Base-by-base conservation (phyloP, 2,329 filamentous ascomycete species). In the Aspergillus sp. region DNA sequence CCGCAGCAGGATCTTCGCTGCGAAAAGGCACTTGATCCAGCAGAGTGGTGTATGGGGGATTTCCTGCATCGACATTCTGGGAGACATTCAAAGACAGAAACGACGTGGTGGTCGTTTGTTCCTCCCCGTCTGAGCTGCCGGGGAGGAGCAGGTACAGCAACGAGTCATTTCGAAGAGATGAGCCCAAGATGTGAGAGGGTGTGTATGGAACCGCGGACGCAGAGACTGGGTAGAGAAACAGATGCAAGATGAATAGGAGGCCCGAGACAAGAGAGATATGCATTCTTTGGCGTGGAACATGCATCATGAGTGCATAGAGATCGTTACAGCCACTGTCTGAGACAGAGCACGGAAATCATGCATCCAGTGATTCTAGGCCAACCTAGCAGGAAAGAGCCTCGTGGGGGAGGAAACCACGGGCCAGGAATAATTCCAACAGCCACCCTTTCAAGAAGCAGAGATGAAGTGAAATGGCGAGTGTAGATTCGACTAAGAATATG, bases 141-240 rank as follows among this genome's bases (percentile, higher is more conserved):
- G 84, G 77, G 32, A 76, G 72, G 57, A 95, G 82, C 53, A 91
- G 75, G 65, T 93, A 94, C 49, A 82, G 81, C 30, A 79, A 62
- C 12, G 79, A 73, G 26, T 70, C 65, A 50, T 77, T 73, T 45
- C 72, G 64, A 48, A 67, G 60, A 5, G 77, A 73, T 10, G 69
- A 66, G 41, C 81, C 74, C 48, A 91, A 77, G 44, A 94, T 76
- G 29, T 79, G 81, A 0, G 88, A 88, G 2, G 88, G 85, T 46
- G 83, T 82, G 71, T 94, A 94, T 28, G 88, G 88, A 44, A 88
- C 75, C 42, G 71, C 64, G 9, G 19, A 26, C 36, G 70, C 68
- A 45, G 57, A 49, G 41, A 47, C 53, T 32, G 53, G 45, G 4
- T 51, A 27, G 44, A 57, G 29, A 7, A 58, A 54, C 43, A 64